Evolutionary conservation across 495 filamentous ascomycete genomes (phyloP).

Genomic region (Symbiotaphrina buchneri): DNA sequence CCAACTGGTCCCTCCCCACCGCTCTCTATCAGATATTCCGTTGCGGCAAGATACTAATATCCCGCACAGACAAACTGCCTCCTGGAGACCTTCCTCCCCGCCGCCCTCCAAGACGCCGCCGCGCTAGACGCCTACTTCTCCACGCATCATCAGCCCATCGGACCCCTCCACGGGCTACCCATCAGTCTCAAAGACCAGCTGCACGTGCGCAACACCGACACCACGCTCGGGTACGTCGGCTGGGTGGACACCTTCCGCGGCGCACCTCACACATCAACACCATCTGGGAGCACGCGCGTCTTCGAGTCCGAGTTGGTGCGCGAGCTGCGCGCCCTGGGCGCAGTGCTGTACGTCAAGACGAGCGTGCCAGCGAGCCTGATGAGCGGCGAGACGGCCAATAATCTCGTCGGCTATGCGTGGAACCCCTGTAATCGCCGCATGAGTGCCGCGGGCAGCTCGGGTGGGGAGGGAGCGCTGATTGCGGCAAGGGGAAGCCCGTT

Average conservation of each 20-base stretch:
- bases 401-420: slow-evolving; percentile 1
- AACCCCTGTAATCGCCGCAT: slow-evolving; percentile 3
- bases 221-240: slow-evolving; percentile 5
- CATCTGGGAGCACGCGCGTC: background rate
- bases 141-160: slow-evolving; percentile 20
- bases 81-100: slow-evolving; percentile 38
- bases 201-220: slow-evolving; percentile 4
- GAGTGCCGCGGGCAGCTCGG: slow-evolving; percentile 1
- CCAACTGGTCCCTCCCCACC: slow-evolving; percentile 19
- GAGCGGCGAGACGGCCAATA: slow-evolving; percentile 3
- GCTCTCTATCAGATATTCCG: background rate
- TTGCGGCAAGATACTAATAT: background rate
- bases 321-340: slow-evolving; percentile 14
- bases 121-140: slow-evolving; percentile 31
- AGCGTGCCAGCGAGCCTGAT: too few relatives aligned
- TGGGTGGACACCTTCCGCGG: slow-evolving; percentile 23
- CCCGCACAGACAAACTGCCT: slow-evolving; percentile 29
- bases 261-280: too few relatives aligned
- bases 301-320: slow-evolving; percentile 28
- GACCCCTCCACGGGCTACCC: slow-evolving; percentile 15
- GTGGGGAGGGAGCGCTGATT: slow-evolving; percentile 4
- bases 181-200: slow-evolving; percentile 12
- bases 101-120: slow-evolving; percentile 32
- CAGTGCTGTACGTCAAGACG: slow-evolving; percentile 2
- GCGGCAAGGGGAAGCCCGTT: slow-evolving; percentile 1